Evolutionary conservation across 768 basidiomycete species (phyloP).

Genomic region (Lactarius vividus): DNA sequence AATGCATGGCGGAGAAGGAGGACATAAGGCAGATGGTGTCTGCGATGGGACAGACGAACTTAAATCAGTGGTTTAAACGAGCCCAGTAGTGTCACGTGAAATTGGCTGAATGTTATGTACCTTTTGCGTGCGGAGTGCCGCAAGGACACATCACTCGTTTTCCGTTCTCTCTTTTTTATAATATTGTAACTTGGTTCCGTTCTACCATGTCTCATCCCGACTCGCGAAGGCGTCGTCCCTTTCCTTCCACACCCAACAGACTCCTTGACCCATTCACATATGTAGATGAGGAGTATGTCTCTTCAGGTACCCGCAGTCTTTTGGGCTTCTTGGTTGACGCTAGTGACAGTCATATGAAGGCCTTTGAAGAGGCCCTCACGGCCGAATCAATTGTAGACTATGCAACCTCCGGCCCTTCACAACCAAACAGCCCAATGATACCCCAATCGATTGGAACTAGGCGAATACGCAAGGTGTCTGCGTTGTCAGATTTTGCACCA

Average conservation of each 20-base stretch:
- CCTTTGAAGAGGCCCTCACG: slow-evolving; percentile 73
- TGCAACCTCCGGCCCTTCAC: slow-evolving; percentile 33
- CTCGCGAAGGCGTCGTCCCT: slow-evolving; percentile 1
- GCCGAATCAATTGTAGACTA: slow-evolving; percentile 40
- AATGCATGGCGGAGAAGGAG: slow-evolving; percentile 59
- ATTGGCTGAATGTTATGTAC: not conserved
- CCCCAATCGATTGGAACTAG: slow-evolving; percentile 31
- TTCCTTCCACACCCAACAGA: slow-evolving; percentile 34
- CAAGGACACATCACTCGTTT: not conserved
- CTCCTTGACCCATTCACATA: slow-evolving; percentile 36
- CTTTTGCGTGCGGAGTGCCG: slow-evolving; percentile 3
- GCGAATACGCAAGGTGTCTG: slow-evolving; percentile 76
- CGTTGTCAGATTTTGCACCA: slow-evolving; percentile 86
- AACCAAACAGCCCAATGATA: slow-evolving; percentile 30
- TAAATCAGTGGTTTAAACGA: slow-evolving; percentile 78
- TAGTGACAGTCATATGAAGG: slow-evolving; percentile 56
- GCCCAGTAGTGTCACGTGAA: slow-evolving; percentile 38
- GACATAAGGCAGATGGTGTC: slow-evolving; percentile 70
- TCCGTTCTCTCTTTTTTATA: slow-evolving; percentile 31
- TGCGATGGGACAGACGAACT: slow-evolving; percentile 59
- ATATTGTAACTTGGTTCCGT: not conserved
- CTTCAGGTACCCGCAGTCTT: slow-evolving; percentile 6
- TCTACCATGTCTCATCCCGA: slow-evolving; percentile 13
- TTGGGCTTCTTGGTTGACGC: not conserved
- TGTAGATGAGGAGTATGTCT: slow-evolving; percentile 66